Percentiles rank a stretch among this genome's conserved stretches.
phyloP scores from a whole-genome alignment of 2,329 filamentous ascomycete species.

The Fusarium scirpi region DNA sequence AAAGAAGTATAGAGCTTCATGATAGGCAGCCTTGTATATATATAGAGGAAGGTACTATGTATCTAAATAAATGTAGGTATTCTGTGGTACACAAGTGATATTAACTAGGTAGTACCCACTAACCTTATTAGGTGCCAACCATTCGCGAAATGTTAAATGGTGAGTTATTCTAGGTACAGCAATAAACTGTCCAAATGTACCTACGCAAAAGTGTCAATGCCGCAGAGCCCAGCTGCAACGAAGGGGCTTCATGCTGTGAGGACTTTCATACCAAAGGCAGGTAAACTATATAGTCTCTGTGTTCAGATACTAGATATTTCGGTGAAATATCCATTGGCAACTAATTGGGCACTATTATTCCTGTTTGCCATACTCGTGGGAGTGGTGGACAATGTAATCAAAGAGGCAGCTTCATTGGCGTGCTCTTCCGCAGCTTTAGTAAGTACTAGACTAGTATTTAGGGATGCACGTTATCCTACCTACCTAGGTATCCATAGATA shows the following conservation, averaged over 20 bases:
- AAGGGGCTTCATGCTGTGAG: not conserved
- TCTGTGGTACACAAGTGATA: conserved; percentile 9
- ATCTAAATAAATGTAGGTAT: no score
- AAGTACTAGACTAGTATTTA: not conserved
- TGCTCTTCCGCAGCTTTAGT: not conserved
- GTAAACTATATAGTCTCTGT: not conserved
- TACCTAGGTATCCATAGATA: not conserved
- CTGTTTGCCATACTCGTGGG: not conserved
- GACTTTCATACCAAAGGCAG: not conserved
- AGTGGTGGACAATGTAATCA: not conserved
- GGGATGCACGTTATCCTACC: not conserved
- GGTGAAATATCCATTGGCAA: no score
- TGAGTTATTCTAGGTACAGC: not conserved
- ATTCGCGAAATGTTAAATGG: not conserved
- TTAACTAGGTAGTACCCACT: not conserved
- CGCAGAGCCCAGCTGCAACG: not conserved
- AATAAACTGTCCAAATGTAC: not conserved
- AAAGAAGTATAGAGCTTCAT: no score
- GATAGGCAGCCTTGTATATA: no score
- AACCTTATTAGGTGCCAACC: not conserved
- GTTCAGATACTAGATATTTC: not conserved
- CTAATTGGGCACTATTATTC: not conserved
- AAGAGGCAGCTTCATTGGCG: not conserved
- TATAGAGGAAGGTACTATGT: no score
- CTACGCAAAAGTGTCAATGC: not conserved